Evolutionary conservation across 192 early-diverging fungal species (phyloP), one percentile per base, ranked within the genome.

Genomic region (Coemansia sp.): DNA sequence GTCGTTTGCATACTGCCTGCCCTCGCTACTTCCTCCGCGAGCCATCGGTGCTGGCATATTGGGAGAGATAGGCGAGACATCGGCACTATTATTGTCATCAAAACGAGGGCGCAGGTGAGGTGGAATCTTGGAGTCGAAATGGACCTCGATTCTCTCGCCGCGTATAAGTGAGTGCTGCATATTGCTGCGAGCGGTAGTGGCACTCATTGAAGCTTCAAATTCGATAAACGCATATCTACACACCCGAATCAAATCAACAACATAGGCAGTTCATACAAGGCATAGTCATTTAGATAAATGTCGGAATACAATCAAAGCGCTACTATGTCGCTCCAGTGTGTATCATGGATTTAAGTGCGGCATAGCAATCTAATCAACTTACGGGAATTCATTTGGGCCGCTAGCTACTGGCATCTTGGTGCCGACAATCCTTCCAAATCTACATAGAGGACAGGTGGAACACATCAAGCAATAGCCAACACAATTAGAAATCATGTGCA

Each of bases 201-300:
- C 78, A 48, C 72, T 66, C 40, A 48, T 73, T 9, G 70, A 69
- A 16, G 43, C 35, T 6, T 67, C 65, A 50, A 71, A 81, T 18
- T 76, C 78, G 50, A 81, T 53, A 46, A 81, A 76, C 42, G 78
- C 69, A 65, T 63, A 72, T 63, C 78, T 81, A 81, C 45, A 68
- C 45, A 61, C 28, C 26, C 40, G 36, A 31, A 2, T 37, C 33
- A 48, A 69, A 18, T 23, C 51, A 31, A 43, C 23, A 43, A 40
- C 33, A 28, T 26, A 66, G 38, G 16, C 5, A 31, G 13, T 46
- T 23, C 20, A 21, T 18, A 18, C n/a, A 31, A 31, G 31, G 31
- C 31, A 46, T 46, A 46, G 16, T 55, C 51, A 31, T 55, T 55
- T 55, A 55, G 51, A 55, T 55, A 28, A 13, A 28, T 26, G 51